A percentile compares a stretch with the other conserved stretches of the same genome.
Conservation (phyloP, 1,284 basidiomycete species). For the Takashimella tepidaria region DNA sequence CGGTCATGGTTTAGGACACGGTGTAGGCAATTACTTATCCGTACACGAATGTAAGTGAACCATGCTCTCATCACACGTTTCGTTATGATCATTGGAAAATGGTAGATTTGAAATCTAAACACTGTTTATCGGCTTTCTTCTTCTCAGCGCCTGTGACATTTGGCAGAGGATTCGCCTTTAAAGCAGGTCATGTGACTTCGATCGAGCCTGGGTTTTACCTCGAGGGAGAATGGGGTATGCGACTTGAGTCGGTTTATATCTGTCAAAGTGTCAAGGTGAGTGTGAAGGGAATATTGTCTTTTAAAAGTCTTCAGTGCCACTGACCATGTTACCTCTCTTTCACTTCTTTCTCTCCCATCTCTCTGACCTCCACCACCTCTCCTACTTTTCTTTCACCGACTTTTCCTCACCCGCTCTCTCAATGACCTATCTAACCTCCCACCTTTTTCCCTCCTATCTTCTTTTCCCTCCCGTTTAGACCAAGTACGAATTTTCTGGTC, state of each 20-base stretch:
- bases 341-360: conserved; percentile 64
- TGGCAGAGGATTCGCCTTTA: conserved; percentile 54
- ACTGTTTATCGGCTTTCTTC: background rate
- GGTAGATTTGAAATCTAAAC: too few relatives aligned
- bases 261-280: conserved; percentile 65
- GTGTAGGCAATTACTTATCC: conserved; percentile 35
- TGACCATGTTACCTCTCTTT: too few relatives aligned
- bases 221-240: conserved; percentile 77
- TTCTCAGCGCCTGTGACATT: conserved; percentile 28
- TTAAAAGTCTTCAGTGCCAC: too few relatives aligned
- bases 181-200: conserved; percentile 80
- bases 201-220: conserved; percentile 62
- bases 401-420: conserved; percentile 34
- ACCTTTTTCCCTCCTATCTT: background rate
- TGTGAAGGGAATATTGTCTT: conserved; percentile 6
- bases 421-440: conserved; percentile 18
- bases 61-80: background rate
- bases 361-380: conserved; percentile 52
- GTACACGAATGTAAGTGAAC: conserved; percentile 42
- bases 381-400: conserved; percentile 24
- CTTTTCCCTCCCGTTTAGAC: conserved; percentile 12
- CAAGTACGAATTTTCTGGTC: conserved; percentile 58
- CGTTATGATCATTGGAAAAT: too few relatives aligned
- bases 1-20: conserved; percentile 48
- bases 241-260: conserved; percentile 76